Percentiles rank a stretch among this genome's conserved stretches.
Conservation (phyloP, 331 rosid species). For the Acacia concinna region DNA sequence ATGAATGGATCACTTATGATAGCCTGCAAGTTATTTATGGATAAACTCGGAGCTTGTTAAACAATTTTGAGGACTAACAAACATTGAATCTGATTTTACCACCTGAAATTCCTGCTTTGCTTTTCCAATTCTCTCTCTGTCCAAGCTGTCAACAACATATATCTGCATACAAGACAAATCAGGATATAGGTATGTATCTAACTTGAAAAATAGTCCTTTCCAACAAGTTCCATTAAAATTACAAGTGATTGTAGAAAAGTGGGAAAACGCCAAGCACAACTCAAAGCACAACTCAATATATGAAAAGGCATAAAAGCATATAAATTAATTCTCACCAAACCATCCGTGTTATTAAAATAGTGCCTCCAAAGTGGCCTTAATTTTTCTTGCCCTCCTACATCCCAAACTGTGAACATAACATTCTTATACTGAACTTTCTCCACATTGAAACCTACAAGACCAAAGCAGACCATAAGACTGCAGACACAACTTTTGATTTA, state of each 20-base stretch:
- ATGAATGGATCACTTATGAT: conserved; percentile 94
- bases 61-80: conserved; percentile 6
- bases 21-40: conserved; percentile 57
- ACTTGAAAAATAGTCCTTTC: neutral
- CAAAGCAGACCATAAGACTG: conserved; percentile 19
- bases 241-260: conserved; percentile 7
- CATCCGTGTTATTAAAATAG: conserved; percentile 90
- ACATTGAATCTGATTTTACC: conserved; percentile 24
- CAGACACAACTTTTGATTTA: conserved; percentile 8
- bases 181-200: neutral
- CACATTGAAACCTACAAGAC: conserved; percentile 83
- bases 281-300: neutral
- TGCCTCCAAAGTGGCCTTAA: conserved; percentile 99
- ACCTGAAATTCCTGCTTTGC: conserved; percentile 98
- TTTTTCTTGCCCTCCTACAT: conserved; percentile 97
- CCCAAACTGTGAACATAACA: conserved; percentile 97
- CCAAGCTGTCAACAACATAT: conserved; percentile 90
- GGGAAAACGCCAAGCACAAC: neutral
- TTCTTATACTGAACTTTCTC: conserved; percentile 98
- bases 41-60: conserved; percentile 29
- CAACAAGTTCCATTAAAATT: neutral
- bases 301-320: conserved; percentile 14
- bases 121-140: conserved; percentile 84
- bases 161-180: conserved; percentile 54
- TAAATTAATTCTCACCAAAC: conserved; percentile 56